Evolutionary conservation across 1,284 basidiomycete genomes (phyloP).

Genomic region (Xerocomus nothofagi): DNA sequence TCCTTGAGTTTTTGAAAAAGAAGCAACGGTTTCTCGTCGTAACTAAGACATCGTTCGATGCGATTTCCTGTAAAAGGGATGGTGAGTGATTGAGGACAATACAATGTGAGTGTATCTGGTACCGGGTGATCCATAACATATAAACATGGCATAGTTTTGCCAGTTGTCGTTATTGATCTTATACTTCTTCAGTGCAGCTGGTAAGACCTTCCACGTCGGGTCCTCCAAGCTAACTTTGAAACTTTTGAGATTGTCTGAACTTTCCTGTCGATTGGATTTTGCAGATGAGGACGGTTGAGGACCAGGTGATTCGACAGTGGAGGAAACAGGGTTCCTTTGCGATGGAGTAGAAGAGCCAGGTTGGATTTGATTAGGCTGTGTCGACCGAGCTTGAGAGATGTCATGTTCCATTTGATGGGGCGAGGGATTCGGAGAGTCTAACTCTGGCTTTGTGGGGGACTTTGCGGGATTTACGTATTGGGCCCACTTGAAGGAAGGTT

Average conservation of each 20-base stretch:
- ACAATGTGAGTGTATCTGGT: slow-evolving; percentile 24
- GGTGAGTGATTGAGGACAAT: background rate
- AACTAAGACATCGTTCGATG: slow-evolving; percentile 92
- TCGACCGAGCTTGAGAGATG: slow-evolving; percentile 40
- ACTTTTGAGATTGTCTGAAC: slow-evolving; percentile 77
- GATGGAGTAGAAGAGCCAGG: slow-evolving; percentile 18
- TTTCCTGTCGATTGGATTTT: slow-evolving; percentile 58
- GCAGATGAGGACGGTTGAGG: slow-evolving; percentile 31
- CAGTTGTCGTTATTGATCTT: slow-evolving; percentile 98
- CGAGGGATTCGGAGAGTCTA: slow-evolving; percentile 75
- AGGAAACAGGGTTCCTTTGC: slow-evolving; percentile 32
- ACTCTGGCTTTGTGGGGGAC: slow-evolving; percentile 73
- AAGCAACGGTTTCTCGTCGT: slow-evolving; percentile 96
- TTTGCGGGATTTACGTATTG: slow-evolving; percentile 67
- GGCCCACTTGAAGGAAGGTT: slow-evolving; percentile 83
- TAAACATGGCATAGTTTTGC: slow-evolving; percentile 99
- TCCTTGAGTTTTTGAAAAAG: slow-evolving; percentile 98
- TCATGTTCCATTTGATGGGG: slow-evolving; percentile 76
- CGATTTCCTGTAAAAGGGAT: slow-evolving; percentile 53
- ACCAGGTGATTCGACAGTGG: slow-evolving; percentile 36
- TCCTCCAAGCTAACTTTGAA: slow-evolving; percentile 94
- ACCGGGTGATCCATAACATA: slow-evolving; percentile 93
- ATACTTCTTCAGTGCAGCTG: slow-evolving; percentile 97
- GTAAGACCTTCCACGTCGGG: slow-evolving; percentile 96
- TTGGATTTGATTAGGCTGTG: slow-evolving; percentile 30